Conservation (phyloP, 768 basidiomycete species). For the Kwoniella botswanensis region DNA sequence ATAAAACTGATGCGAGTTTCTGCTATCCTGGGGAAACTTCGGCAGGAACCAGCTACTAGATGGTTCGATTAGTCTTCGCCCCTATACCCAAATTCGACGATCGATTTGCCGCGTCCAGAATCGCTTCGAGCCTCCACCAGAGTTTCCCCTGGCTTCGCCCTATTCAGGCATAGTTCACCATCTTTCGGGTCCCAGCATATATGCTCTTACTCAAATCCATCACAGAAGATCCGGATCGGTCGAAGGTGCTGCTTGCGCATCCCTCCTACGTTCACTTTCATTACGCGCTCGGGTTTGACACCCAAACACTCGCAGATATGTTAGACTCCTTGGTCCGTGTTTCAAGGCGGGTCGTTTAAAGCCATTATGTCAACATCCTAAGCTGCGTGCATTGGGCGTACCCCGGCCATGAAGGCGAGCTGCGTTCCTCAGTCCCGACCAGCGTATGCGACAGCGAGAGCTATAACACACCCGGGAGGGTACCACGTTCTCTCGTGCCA, state of each 20-base stretch:
- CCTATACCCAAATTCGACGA: constrained; percentile 95
- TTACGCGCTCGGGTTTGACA: constrained; percentile 72
- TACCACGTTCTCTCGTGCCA: constrained; percentile 68
- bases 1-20: constrained; percentile 67
- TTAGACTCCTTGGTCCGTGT: constrained; percentile 87
- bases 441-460: constrained; percentile 64
- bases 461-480: constrained; percentile 71
- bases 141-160: constrained; percentile 94
- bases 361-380: constrained; percentile 79
- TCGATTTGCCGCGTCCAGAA: constrained; percentile 97
- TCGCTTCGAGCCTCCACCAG: constrained; percentile 94
- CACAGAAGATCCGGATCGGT: constrained; percentile 75
- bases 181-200: constrained; percentile 87
- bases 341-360: constrained; percentile 82
- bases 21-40: constrained; percentile 83
- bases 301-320: constrained; percentile 80
- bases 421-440: constrained; percentile 70
- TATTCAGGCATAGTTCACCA: constrained; percentile 89
- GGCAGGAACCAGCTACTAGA: constrained; percentile 91
- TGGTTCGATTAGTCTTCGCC: constrained; percentile 94
- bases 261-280: constrained; percentile 72
- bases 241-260: constrained; percentile 72
- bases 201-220: constrained; percentile 79
- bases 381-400: constrained; percentile 66
- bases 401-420: constrained; percentile 65